Percentiles rank a stretch among this genome's conserved stretches.
Conservation (phyloP, 805 yeast genomes). For the Kazachstania martiniae region DNA sequence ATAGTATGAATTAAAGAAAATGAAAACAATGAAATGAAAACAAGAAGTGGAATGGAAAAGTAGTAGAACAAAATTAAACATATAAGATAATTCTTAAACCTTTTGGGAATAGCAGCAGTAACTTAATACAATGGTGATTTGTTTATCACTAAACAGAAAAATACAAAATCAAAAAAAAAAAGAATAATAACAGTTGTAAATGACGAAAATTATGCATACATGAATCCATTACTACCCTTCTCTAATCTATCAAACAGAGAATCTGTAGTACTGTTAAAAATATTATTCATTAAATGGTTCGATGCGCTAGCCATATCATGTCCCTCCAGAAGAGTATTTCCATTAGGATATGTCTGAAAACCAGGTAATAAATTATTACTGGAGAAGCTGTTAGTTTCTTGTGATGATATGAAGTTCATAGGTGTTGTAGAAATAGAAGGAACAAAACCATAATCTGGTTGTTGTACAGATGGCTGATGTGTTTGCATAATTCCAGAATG, state of each 20-base stretch:
- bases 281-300: too few relatives aligned
- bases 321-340: too few relatives aligned
- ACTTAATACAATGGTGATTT: slow-evolving; percentile 2
- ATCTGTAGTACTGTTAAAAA: background rate
- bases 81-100: too few relatives aligned
- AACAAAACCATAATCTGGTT: background rate
- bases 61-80: too few relatives aligned
- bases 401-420: background rate
- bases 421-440: too few relatives aligned
- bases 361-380: background rate
- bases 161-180: background rate
- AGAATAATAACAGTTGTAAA: background rate
- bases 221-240: slow-evolving; percentile 17
- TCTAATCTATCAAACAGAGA: slow-evolving; percentile 15
- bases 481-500: too few relatives aligned
- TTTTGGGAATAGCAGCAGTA: too few relatives aligned
- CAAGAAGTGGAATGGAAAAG: too few relatives aligned
- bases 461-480: background rate
- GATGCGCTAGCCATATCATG: background rate
- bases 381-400: background rate
- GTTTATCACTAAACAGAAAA: slow-evolving; percentile 1
- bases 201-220: slow-evolving; percentile 10
- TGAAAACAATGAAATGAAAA: too few relatives aligned
- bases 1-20: too few relatives aligned
- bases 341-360: background rate